These are phyloP conservation scores for Aspergillus pseudoglaucus DNA, from an alignment of 2,329 filamentous ascomycete genomes.

Conservation along the genomic window DNA sequence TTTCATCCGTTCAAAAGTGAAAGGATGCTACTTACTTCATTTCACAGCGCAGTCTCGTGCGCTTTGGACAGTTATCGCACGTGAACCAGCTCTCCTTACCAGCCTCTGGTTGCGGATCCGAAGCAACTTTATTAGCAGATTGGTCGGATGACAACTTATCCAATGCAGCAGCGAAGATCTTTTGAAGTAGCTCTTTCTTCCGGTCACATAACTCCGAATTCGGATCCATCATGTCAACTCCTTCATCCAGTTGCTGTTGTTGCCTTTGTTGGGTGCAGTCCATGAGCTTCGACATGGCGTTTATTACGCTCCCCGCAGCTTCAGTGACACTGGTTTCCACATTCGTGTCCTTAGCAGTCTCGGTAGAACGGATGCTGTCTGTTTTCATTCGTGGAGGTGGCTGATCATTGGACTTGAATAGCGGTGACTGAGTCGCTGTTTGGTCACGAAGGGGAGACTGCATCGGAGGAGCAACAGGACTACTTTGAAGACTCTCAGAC, in stretches of 20 bases:
- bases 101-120: neutral
- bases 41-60: constrained; percentile 28
- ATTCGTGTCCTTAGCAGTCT: constrained; percentile 4
- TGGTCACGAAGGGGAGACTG: neutral
- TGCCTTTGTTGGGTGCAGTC: constrained; percentile 18
- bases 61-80: constrained; percentile 26
- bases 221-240: constrained; percentile 13
- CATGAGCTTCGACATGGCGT: constrained; percentile 28
- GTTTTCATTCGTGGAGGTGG: neutral
- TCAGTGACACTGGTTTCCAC: constrained; percentile 20
- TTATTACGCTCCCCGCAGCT: constrained; percentile 26
- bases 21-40: constrained; percentile 26
- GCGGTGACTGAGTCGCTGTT: constrained; percentile 9
- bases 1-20: neutral
- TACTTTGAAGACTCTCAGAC: constrained; percentile 1
- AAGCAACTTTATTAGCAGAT: neutral
- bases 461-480: neutral
- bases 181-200: constrained; percentile 28
- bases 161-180: constrained; percentile 23
- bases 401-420: constrained; percentile 8
- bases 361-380: constrained; percentile 3
- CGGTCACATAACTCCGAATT: constrained; percentile 17
- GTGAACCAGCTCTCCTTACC: constrained; percentile 23
- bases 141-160: constrained; percentile 15
- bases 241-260: constrained; percentile 16